These are phyloP conservation scores for Lodderomyces margitis DNA, from an alignment of 1,139 yeast species.

Conservation along the genomic window DNA sequence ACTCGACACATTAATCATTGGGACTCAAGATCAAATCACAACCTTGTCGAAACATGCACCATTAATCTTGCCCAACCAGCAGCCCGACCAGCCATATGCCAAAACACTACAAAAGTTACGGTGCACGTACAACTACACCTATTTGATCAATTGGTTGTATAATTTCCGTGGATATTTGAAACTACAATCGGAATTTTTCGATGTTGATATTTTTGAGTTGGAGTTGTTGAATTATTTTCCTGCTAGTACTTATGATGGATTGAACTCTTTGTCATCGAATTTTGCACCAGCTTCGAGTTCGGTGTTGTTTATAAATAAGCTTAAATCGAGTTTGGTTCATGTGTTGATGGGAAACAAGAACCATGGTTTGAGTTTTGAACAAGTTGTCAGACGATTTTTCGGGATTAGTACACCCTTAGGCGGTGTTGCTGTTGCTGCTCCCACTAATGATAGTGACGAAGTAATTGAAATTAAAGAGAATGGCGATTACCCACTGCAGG, in stretches of 20 bases:
- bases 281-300: not conserved
- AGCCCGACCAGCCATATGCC: conserved; percentile 8
- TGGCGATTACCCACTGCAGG: conserved; percentile 13
- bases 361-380: conserved; percentile 42
- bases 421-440: conserved; percentile 21
- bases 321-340: conserved; percentile 40
- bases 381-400: conserved; percentile 44
- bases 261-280: no score
- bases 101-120: conserved; percentile 19
- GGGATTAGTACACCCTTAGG: conserved; percentile 39
- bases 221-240: conserved; percentile 40
- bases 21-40: conserved; percentile 5
- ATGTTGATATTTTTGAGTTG: conserved; percentile 54
- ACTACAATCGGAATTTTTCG: conserved; percentile 48
- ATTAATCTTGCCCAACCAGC: conserved; percentile 25
- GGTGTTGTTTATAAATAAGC: conserved; percentile 36
- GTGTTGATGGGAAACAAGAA: conserved; percentile 30
- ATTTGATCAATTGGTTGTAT: conserved; percentile 52
- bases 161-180: conserved; percentile 43
- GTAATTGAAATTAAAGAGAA: conserved; percentile 10
- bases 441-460: not conserved
- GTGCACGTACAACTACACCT: conserved; percentile 36
- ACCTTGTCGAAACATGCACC: conserved; percentile 29
- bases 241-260: no score
- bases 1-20: conserved; percentile 3